These are phyloP conservation scores for Pseudodiploospora longispora DNA, from an alignment of 2,329 filamentous ascomycete species.

Conservation along the genomic window DNA sequence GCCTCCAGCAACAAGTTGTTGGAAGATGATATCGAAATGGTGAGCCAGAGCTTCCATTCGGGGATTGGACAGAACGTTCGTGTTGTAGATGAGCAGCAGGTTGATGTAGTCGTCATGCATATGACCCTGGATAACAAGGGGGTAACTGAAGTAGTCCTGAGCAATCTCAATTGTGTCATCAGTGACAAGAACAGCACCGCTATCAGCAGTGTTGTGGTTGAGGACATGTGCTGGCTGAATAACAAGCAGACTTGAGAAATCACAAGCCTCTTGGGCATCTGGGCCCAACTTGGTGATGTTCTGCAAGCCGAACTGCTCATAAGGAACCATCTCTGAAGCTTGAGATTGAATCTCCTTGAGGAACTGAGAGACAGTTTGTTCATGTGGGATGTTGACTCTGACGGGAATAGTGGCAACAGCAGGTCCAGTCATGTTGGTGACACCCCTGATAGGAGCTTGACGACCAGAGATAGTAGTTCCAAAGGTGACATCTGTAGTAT, in stretches of 20 bases:
- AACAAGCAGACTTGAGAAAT: constrained; percentile 3
- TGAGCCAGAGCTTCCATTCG: background rate
- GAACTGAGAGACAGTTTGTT: constrained; percentile 3
- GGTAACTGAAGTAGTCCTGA: background rate
- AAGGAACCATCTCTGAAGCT: constrained; percentile 13
- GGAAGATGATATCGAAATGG: background rate
- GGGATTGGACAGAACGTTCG: background rate
- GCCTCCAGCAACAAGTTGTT: background rate
- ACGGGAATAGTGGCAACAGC: constrained; percentile 8
- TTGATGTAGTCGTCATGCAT: background rate
- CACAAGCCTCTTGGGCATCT: constrained; percentile 4
- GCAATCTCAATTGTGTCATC: background rate
- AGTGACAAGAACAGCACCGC: background rate
- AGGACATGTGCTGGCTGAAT: background rate
- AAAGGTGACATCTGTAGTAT: constrained; percentile 13
- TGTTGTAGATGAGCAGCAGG: background rate
- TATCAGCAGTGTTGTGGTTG: background rate
- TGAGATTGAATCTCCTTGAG: constrained; percentile 13
- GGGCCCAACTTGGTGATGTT: constrained; percentile 15
- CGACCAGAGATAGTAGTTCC: constrained; percentile 17
- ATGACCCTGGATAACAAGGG: background rate
- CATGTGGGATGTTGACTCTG: constrained; percentile 2
- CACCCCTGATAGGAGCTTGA: background rate
- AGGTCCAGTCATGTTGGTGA: constrained; percentile 1
- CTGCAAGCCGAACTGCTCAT: constrained; percentile 18